A percentile compares a stretch with the other conserved stretches of the same genome.
Evolutionary conservation across 1,139 yeast genomes (phyloP).

Genomic region (Meyerozyma smithsonii): DNA sequence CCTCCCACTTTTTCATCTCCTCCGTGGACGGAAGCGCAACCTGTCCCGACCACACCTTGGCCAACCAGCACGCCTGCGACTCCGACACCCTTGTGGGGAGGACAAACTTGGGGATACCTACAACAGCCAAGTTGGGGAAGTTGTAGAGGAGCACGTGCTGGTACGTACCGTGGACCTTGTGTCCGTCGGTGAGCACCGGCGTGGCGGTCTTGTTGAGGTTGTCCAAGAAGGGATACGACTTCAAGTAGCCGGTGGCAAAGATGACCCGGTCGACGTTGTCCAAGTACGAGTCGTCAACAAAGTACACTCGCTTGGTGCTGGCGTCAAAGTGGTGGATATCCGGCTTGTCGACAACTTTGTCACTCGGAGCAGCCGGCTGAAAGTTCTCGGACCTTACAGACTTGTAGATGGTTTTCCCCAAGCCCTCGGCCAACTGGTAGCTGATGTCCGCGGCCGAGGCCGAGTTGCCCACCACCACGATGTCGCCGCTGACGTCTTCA

Average conservation of each 20-base stretch:
- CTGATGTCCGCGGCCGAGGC: constrained; percentile 61
- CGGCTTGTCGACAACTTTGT: constrained; percentile 33
- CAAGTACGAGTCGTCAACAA: neutral
- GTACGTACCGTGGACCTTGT: constrained; percentile 46
- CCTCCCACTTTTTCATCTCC: constrained; percentile 38
- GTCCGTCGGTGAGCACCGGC: constrained; percentile 41
- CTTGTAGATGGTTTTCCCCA: constrained; percentile 37
- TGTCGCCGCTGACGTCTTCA: constrained; percentile 26
- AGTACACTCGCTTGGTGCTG: neutral
- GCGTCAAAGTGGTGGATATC: constrained; percentile 29
- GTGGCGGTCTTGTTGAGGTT: constrained; percentile 16
- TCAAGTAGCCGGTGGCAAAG: constrained; percentile 10
- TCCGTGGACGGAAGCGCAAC: constrained; percentile 38
- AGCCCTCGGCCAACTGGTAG: constrained; percentile 41
- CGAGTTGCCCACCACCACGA: constrained; percentile 57
- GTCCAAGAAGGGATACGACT: constrained; percentile 43
- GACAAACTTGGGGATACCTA: constrained; percentile 47
- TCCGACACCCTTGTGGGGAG: constrained; percentile 60
- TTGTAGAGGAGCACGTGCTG: constrained; percentile 47
- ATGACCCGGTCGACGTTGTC: neutral
- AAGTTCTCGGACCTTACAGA: constrained; percentile 38
- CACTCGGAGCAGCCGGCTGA: constrained; percentile 40
- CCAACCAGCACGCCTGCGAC: constrained; percentile 51
- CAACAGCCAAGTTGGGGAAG: constrained; percentile 54
- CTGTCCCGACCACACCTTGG: constrained; percentile 50